Base-by-base conservation (phyloP, 106 monocot genomes). In the Hemerocallis citrina region DNA sequence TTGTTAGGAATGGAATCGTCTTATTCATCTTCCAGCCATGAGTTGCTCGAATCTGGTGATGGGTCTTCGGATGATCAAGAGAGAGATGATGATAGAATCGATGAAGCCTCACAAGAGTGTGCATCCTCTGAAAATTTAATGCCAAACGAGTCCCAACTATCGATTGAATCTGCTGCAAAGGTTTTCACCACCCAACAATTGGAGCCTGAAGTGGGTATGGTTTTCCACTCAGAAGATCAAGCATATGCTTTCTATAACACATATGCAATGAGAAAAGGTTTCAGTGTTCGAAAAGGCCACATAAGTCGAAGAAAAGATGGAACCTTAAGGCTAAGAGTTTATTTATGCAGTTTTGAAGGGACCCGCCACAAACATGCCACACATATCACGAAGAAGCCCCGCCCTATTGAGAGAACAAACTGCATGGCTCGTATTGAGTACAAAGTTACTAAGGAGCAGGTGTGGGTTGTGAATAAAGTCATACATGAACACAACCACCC, bases 171-270 rank as follows among this genome's bases (percentile, higher is more conserved):
- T 30, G 55, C 56, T 35, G 34, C 39, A 20, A 58, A 38, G 40
- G 12, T 62, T 25, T 38, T 22, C 4, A 33, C 14, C n/a, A 71
- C 45, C 47, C 52, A 25, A 34, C 52, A 62, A 16, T 54, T 72
- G 54, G 84, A 79, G 48, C 84, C 79, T 19, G 79, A 84, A 65
- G 72, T 84, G 42, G 84, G 84, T 65, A 84, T 84, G 84, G 52
- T 73, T 2, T 79, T 84, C 55, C 61, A 79, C 25, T 84, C 84
- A 24, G 79, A 84, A 80, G 79, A 76, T 52, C 75, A 80, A 57
- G 84, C 84, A 32, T 84, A 68, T 76, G 46, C 54, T 7, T 79
- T 73, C 50, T 84, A 84, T 33, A 84, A 80, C 63, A 55, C 65
- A 54, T 84, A 84, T 65, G 84, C 84, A 21, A 72, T 75, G 28